Percentiles rank a stretch among this genome's conserved stretches.
These are phyloP conservation scores for Blastobotrys elegans DNA, from an alignment of 1,139 yeast species.

Conservation along the genomic window DNA sequence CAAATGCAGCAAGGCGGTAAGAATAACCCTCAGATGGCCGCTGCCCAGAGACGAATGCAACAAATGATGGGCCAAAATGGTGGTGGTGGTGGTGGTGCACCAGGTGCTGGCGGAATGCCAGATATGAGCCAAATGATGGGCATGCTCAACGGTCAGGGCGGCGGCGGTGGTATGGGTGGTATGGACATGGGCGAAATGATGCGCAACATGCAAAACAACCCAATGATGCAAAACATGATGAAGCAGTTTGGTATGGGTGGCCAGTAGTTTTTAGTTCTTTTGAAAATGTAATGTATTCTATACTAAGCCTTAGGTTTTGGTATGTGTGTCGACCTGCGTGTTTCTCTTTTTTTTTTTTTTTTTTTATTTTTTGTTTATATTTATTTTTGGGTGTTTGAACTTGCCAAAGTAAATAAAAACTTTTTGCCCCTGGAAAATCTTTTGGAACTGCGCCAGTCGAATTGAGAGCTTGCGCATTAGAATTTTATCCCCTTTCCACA, in stretches of 20 bases:
- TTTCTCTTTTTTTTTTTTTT: too few relatives aligned
- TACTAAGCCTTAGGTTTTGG: too few relatives aligned
- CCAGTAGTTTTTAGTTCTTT: too few relatives aligned
- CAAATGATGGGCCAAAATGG: slow-evolving; percentile 34
- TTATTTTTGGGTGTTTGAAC: too few relatives aligned
- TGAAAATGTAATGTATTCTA: too few relatives aligned
- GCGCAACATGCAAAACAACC: slow-evolving; percentile 58
- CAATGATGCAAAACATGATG: slow-evolving; percentile 76
- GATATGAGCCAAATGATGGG: slow-evolving; percentile 36
- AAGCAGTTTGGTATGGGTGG: slow-evolving; percentile 57
- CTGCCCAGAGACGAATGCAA: slow-evolving; percentile 36
- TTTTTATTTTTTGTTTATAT: too few relatives aligned
- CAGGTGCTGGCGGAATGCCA: slow-evolving; percentile 41
- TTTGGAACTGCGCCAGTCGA: too few relatives aligned
- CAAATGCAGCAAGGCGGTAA: slow-evolving; percentile 33
- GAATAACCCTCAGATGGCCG: slow-evolving; percentile 34
- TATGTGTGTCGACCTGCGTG: too few relatives aligned
- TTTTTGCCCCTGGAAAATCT: too few relatives aligned
- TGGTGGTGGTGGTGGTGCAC: slow-evolving; percentile 36
- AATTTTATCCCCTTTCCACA: too few relatives aligned
- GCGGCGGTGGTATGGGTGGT: slow-evolving; percentile 18
- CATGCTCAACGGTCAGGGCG: slow-evolving; percentile 37
- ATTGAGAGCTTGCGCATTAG: too few relatives aligned
- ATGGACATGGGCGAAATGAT: slow-evolving; percentile 44
- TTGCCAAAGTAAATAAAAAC: too few relatives aligned